Evolutionary conservation across 2,329 filamentous ascomycete genomes (phyloP), one percentile per base, ranked within the genome.

Genomic region (Paraphaeosphaeria sporulosa): DNA sequence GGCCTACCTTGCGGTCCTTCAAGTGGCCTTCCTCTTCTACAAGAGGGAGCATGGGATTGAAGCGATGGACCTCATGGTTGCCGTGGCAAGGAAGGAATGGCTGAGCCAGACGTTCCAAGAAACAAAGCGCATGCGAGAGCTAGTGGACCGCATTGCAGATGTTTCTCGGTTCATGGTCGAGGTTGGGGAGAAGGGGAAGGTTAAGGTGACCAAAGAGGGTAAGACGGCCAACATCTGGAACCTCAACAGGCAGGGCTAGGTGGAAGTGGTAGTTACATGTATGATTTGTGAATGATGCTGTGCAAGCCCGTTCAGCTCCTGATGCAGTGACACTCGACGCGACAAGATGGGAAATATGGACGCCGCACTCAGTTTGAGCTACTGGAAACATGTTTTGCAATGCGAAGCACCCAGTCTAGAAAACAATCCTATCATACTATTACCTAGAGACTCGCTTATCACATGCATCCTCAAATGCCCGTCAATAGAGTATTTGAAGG

Each of bases 31-130:
- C 3, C 89, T 88, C 49, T 85, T 87, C 51, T 81, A 96, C 46
- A 90, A 88, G 48, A 88, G 93, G 46, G 91, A 94, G 60, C 86
- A 90, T 65, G 83, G 96, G 19, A 84, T 95, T 27, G 89, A 94
- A 72, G 91, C 90, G 70, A 94, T 99, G 91, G 92, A 97, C 60
- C 82, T 99, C 17, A 89, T 93, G 1, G 88, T 89, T 1, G 75
- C 89, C 2, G 85, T 97, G 53, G 92, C 94, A 1, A 69, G 62
- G 2, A 73, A 70, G 34, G 64, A 62, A 46, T 76, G 71, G 67
- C 61, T 83, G 23, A 73, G 78, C 21, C 69, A 72, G 27, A 64
- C 71, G 32, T 79, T 83, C 55, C 49, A 79, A 36, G 58, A 77
- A 46, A 78, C 79, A 1, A 76, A 76, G 1, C 64, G 80, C 32